Percentiles rank a stretch among this genome's conserved stretches.
Conservation (phyloP, 2,329 filamentous ascomycete genomes). For the Pyricularia pennisetigena region DNA sequence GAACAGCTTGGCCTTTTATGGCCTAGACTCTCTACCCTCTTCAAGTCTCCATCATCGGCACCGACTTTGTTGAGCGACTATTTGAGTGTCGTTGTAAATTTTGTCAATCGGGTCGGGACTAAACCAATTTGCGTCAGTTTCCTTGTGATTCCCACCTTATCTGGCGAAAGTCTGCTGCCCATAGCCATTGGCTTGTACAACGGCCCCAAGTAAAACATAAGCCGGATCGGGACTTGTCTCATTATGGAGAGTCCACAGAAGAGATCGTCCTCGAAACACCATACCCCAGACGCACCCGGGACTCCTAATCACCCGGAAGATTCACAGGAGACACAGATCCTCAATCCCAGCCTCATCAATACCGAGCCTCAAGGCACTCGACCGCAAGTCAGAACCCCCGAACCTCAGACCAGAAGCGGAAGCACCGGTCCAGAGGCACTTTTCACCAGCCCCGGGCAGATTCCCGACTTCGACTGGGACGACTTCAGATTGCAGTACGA, state of each 20-base stretch:
- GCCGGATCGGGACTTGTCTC: not conserved
- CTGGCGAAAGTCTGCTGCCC: not conserved
- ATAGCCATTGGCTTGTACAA: not conserved
- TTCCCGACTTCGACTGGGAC: slow-evolving; percentile 60
- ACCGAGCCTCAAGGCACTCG: slow-evolving; percentile 3
- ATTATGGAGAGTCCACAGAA: not conserved
- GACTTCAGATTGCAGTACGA: slow-evolving; percentile 64
- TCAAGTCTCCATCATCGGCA: not conserved
- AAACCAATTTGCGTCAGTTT: not conserved
- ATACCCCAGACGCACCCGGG: not conserved
- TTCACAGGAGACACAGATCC: not conserved
- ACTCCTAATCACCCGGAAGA: slow-evolving; percentile 2
- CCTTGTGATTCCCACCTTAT: not conserved
- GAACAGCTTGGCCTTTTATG: not conserved
- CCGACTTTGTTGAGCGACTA: not conserved
- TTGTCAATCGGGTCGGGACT: not conserved
- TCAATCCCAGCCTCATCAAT: slow-evolving; percentile 8
- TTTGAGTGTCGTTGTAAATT: not conserved
- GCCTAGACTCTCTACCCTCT: not conserved
- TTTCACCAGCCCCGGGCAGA: slow-evolving; percentile 43
- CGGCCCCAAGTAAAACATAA: not conserved
- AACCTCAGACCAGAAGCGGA: slow-evolving; percentile 16
- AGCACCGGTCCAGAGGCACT: not conserved
- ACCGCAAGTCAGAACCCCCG: slow-evolving; percentile 23
- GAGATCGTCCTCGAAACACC: not conserved